These are phyloP conservation scores for Aspergillus mulundensis DNA, from an alignment of 495 filamentous ascomycete species.

Conservation along the genomic window DNA sequence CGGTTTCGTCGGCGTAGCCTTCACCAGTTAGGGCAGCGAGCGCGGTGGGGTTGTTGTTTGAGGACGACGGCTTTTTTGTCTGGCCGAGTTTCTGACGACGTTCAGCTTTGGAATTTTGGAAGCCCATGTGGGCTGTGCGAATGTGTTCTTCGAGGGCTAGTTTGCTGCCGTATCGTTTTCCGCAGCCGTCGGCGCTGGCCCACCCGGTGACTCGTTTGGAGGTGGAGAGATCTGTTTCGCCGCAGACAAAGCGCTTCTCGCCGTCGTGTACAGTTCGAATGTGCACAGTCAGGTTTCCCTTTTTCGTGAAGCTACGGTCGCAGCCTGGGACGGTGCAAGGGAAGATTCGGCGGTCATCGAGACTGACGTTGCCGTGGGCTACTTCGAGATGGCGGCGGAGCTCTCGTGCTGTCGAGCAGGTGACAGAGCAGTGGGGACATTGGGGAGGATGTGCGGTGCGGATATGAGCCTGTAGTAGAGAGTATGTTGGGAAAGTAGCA, in stretches of 20 bases:
- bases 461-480: slow-evolving; percentile 67
- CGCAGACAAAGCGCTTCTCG: slow-evolving; percentile 66
- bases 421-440: slow-evolving; percentile 67
- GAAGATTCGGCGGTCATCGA: slow-evolving; percentile 59
- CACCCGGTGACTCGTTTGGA: slow-evolving; percentile 60
- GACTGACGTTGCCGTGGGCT: slow-evolving; percentile 57
- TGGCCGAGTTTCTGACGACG: slow-evolving; percentile 37
- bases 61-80: slow-evolving; percentile 18
- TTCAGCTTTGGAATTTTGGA: slow-evolving; percentile 42
- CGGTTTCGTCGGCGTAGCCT: slow-evolving; percentile 50
- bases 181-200: slow-evolving; percentile 64
- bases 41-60: slow-evolving; percentile 24
- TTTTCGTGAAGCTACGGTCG: slow-evolving; percentile 68
- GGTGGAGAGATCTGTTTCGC: slow-evolving; percentile 54
- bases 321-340: slow-evolving; percentile 63
- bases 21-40: slow-evolving; percentile 55
- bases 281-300: slow-evolving; percentile 75
- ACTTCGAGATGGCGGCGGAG: slow-evolving; percentile 68
- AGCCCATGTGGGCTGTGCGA: slow-evolving; percentile 66
- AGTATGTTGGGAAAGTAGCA: slow-evolving; percentile 66
- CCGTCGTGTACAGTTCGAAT: slow-evolving; percentile 70
- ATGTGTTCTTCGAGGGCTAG: slow-evolving; percentile 77
- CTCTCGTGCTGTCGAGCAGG: slow-evolving; percentile 55
- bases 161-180: slow-evolving; percentile 63
- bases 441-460: slow-evolving; percentile 64